These are phyloP conservation scores for Tuber magnatum DNA, from an alignment of 495 filamentous ascomycete species.

Conservation along the genomic window DNA sequence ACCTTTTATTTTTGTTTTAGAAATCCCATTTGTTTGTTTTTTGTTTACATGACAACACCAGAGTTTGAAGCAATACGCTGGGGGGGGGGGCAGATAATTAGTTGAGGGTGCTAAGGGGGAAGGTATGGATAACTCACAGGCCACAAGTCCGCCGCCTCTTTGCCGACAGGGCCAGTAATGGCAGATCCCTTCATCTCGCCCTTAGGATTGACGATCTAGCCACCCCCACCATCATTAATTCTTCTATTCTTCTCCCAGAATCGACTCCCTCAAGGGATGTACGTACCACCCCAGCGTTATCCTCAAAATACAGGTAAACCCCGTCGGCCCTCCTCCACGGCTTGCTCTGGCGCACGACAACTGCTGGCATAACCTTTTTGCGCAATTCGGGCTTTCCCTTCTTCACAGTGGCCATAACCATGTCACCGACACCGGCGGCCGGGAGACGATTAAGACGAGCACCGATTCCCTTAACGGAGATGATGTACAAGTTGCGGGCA, in stretches of 20 bases:
- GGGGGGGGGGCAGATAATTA: constrained; percentile 4
- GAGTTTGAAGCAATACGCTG: constrained; percentile 99
- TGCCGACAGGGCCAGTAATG: constrained; percentile 98
- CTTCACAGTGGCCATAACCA: constrained; percentile 99
- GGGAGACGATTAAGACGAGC: constrained; percentile 97
- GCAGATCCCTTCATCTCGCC: constrained; percentile 99
- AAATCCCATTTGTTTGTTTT: constrained; percentile 28
- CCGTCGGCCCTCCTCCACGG: constrained; percentile 96
- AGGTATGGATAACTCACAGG: constrained; percentile 57
- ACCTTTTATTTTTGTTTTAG: constrained; percentile 36
- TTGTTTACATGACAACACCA: constrained; percentile 94
- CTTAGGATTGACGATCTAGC: constrained; percentile 98
- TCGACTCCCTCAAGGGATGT: background rate
- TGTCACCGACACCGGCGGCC: constrained; percentile 95
- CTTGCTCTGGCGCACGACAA: constrained; percentile 97
- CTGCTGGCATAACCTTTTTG: constrained; percentile 99
- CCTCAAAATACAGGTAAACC: constrained; percentile 99
- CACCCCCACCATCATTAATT: constrained; percentile 12
- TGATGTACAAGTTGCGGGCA: constrained; percentile 99
- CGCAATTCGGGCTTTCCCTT: constrained; percentile 99
- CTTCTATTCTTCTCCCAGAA: background rate
- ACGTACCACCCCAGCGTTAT: constrained; percentile 97
- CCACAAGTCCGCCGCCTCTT: constrained; percentile 99
- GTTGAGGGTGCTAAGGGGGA: background rate
- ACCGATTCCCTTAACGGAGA: constrained; percentile 98